Conservation (phyloP, 2,329 filamentous ascomycete genomes). For the Xylariaceae sp. region DNA sequence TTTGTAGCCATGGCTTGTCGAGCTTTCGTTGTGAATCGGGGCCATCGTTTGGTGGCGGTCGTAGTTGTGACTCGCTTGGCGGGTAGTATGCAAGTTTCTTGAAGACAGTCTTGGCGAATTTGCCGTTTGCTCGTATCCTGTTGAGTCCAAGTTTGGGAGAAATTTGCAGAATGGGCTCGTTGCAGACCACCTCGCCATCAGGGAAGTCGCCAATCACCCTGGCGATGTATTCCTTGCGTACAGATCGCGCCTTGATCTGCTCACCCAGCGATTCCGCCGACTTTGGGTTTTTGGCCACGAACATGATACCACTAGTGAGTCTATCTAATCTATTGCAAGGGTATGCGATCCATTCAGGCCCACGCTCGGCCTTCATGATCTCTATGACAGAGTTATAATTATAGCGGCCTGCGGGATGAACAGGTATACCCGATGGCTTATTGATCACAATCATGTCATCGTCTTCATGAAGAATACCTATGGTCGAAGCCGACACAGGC, state of each 20-base stretch:
- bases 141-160: conserved; percentile 95
- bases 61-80: conserved; percentile 25
- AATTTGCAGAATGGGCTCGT: conserved; percentile 90
- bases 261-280: conserved; percentile 74
- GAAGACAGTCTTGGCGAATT: conserved; percentile 87
- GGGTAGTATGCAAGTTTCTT: conserved; percentile 91
- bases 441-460: conserved; percentile 94
- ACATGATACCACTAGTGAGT: conserved; percentile 96
- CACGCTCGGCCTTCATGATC: conserved; percentile 79
- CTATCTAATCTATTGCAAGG: conserved; percentile 93
- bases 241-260: conserved; percentile 76
- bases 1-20: conserved; percentile 44
- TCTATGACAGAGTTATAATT: conserved; percentile 93
- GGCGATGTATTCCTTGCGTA: conserved; percentile 94
- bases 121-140: conserved; percentile 88
- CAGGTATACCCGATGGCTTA: conserved; percentile 91
- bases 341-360: conserved; percentile 52
- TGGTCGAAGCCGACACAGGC: conserved; percentile 76
- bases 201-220: conserved; percentile 90
- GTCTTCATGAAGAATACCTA: conserved; percentile 86
- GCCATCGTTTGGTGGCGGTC: conserved; percentile 2
- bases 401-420: conserved; percentile 93
- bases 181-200: conserved; percentile 84
- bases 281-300: conserved; percentile 82
- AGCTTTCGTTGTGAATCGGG: conserved; percentile 15